A percentile compares a stretch with the other conserved stretches of the same genome.
Conservation (phyloP, 306 rosid species). For the Ceratonia siliqua region DNA sequence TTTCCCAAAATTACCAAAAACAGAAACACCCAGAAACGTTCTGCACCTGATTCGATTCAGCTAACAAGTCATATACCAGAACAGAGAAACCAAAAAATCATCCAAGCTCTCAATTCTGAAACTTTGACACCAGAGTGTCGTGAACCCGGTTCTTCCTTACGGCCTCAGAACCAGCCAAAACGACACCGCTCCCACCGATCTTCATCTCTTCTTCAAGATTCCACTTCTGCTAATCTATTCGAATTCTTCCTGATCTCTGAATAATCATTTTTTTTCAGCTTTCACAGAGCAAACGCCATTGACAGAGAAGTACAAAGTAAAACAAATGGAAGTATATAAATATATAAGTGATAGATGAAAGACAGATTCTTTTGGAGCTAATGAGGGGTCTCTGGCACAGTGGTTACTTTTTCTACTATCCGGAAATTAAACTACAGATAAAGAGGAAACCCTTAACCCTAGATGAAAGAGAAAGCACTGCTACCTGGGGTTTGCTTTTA, state of each 20-base stretch:
- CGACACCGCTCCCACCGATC: conserved; percentile 51
- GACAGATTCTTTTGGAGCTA: not conserved
- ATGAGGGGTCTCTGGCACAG: conserved; percentile 28
- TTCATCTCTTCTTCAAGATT: conserved; percentile 40
- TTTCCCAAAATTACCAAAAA: not conserved
- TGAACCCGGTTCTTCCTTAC: not conserved
- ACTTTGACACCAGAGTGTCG: not conserved
- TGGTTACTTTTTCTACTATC: conserved; percentile 7
- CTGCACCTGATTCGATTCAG: conserved; percentile 17
- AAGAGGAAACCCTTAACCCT: conserved; percentile 41
- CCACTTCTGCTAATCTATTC: conserved; percentile 14
- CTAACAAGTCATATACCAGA: conserved; percentile 24
- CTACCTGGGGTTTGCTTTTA: conserved; percentile 14
- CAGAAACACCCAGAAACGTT: not conserved
- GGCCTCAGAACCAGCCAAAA: conserved; percentile 34
- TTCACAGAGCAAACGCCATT: conserved; percentile 29
- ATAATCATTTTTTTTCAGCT: conserved; percentile 37
- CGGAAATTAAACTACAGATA: conserved; percentile 1
- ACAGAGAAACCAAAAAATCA: not conserved
- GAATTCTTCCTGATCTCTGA: conserved; percentile 31
- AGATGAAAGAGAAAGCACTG: conserved; percentile 35
- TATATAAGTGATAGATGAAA: conserved; percentile 1
- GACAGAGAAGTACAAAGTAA: conserved; percentile 13
- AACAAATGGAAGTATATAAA: not conserved
- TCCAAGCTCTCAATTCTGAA: conserved; percentile 4